Base-by-base conservation (phyloP, 2,329 filamentous ascomycete genomes). In the Trichoderma sp. region DNA sequence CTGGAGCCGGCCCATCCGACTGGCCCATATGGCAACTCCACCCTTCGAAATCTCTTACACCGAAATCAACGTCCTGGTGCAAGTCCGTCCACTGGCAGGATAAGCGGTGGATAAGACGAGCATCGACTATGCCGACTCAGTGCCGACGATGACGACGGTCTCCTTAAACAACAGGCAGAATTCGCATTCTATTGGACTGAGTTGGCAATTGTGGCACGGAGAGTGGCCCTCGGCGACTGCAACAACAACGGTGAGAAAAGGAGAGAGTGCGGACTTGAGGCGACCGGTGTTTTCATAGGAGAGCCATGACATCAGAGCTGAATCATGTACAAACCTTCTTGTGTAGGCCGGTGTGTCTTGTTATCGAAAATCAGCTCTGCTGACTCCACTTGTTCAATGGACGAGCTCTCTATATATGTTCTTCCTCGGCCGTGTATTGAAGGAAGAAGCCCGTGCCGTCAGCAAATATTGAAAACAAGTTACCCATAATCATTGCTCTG, bases 281-380 rank as follows among this genome's bases (percentile, higher is more conserved):
- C 54, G 56, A 28, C 55, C 54, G 37, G 32, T 34, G 63, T 49
- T 58, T 58, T 58, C 61, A 24, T 46, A 43, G 32, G 52, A 34
- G n/a, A 26, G 52, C 28, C 18, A 66, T 66, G 63, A 66, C 63
- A 66, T 66, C 63, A 66, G 63, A 55, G 37, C 63, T 66, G 63
- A 66, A 66, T 66, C 63, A 66, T 58, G 63, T 26, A 24, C 52
- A 66, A 66, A 58, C 63, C 37, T 66, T 66, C 63, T 43, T 58
- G 32, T 46, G 18, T 6, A 30, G 39, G 37, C 28, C 26, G 26
- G 14, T 37, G 18, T 46, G n/a, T 66, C 37, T n/a, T 34, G n/a
- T 32, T 18, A 56, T 34, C 11, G 39, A 58, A 66, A 46, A 64
- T 39, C 39, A 55, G 52, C 63, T 66, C 52, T 32, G 18, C 13